A percentile compares a stretch with the other conserved stretches of the same genome.
Evolutionary conservation across 495 filamentous ascomycete species (phyloP).

Genomic region (Penicillium cinerascens): DNA sequence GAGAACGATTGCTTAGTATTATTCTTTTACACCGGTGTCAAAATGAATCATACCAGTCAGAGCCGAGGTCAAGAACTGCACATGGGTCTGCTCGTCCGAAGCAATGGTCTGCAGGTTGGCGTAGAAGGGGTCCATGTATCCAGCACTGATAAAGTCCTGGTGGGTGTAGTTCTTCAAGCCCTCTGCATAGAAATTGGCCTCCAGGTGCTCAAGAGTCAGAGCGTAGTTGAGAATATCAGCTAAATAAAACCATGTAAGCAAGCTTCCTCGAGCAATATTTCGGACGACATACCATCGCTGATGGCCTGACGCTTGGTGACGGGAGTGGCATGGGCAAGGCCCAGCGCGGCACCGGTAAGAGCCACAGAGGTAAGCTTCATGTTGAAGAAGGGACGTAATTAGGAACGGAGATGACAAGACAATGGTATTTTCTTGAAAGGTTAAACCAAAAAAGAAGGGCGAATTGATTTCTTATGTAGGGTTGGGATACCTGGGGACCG

Average conservation of each 20-base stretch:
- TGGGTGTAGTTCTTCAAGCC: constrained; percentile 55
- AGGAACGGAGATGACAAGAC: not conserved
- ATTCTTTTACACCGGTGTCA: too few relatives aligned
- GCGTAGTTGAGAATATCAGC: constrained; percentile 37
- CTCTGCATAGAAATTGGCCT: constrained; percentile 49
- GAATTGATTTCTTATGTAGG: not conserved
- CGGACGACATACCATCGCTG: constrained; percentile 7
- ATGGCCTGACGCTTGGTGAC: constrained; percentile 13
- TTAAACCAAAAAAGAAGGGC: not conserved
- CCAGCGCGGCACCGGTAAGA: constrained; percentile 4
- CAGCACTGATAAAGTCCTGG: constrained; percentile 48
- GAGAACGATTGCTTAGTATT: not conserved
- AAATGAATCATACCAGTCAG: constrained; percentile 31
- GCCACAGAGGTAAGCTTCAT: constrained; percentile 16
- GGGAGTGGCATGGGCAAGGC: constrained; percentile 12
- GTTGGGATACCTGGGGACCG: not conserved
- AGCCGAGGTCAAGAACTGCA: constrained; percentile 51
- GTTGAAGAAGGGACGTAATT: too few relatives aligned
- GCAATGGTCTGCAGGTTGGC: constrained; percentile 49
- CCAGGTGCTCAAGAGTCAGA: constrained; percentile 38
- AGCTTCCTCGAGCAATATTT: not conserved
- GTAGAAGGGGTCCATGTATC: constrained; percentile 49
- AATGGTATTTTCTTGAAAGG: not conserved
- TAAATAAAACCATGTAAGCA: not conserved
- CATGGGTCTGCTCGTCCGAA: constrained; percentile 55